Evolutionary conservation across 768 basidiomycete species (phyloP), one percentile per base, ranked within the genome.

Genomic region (Paxillus involutus): DNA sequence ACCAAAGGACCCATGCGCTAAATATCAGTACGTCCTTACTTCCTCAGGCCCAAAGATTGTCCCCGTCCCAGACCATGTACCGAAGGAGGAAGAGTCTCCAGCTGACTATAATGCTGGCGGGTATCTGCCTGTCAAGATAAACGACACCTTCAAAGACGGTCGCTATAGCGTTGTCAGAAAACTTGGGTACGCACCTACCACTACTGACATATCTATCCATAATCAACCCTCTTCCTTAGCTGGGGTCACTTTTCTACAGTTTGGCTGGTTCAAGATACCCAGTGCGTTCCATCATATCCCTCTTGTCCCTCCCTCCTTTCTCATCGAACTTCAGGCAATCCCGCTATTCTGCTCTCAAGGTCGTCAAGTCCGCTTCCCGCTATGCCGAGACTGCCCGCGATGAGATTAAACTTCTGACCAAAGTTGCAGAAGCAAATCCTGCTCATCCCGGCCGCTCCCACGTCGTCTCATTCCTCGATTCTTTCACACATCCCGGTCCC

Each of bases 211-310:
- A 19, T 14, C 19, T 11, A 0, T 0, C 26, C 24, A 8, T 12
- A 17, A 50, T 66, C 40, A 68, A 50, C 53, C 57, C 48, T 43
- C 57, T 55, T 39, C 55, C 52, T 53, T 50, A 91, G 89, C 53
- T 96, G 94, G 94, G 94, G 94, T 37, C 93, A 95, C 74, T 96
- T 96, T 69, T 94, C 91, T 2, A 95, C 94, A 14, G 94, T 94
- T 24, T 94, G 93, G 93, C 85, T 94, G 33, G 89, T 90, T 17
- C 86, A 86, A 65, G 91, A 93, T 68, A 71, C 75, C 26, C 73
- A 82, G 90, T 92, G 60, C 66, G 89, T 80, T 43, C 44, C 40
- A 62, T 48, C 48, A 39, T 41, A 47, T 52, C 21, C 49, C 21
- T 33, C 47, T 44, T 44, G 40, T 32, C 43, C 30, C 54, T 49